phyloP scores from a whole-genome alignment of 768 basidiomycete genomes.

The Pleurotus pulmonarius region DNA sequence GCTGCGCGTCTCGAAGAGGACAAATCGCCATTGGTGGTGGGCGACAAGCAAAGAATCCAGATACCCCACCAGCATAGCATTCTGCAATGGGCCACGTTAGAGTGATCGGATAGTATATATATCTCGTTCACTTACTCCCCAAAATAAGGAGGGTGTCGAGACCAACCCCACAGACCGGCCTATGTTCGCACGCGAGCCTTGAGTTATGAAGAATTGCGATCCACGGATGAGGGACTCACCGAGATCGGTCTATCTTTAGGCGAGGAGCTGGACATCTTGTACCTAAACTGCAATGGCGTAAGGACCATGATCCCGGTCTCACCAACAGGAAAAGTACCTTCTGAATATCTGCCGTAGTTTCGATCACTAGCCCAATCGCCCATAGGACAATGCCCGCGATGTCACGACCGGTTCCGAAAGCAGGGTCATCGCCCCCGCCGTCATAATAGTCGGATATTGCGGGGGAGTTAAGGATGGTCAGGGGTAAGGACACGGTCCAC shows the following conservation, averaged over 20 bases:
- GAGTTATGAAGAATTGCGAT: neutral
- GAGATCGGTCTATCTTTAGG: conserved; percentile 47
- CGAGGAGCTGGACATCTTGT: conserved; percentile 44
- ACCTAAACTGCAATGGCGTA: conserved; percentile 33
- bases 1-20: conserved; percentile 42
- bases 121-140: conserved; percentile 48
- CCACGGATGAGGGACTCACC: conserved; percentile 21
- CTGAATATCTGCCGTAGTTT: conserved; percentile 53
- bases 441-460: conserved; percentile 44
- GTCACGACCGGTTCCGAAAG: conserved; percentile 60
- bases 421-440: conserved; percentile 42
- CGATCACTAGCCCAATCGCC: conserved; percentile 53
- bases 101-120: neutral
- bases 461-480: conserved; percentile 66
- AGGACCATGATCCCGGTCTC: neutral
- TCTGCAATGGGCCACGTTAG: conserved; percentile 19
- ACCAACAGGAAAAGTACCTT: conserved; percentile 33
- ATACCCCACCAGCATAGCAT: conserved; percentile 68
- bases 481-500: conserved; percentile 60
- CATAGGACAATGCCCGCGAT: conserved; percentile 63
- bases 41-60: conserved; percentile 58
- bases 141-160: conserved; percentile 68
- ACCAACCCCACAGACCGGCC: conserved; percentile 53
- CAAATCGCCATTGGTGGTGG: conserved; percentile 44
- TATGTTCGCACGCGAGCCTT: conserved; percentile 13